Base-by-base conservation (phyloP, 805 yeast species). In the Schwanniomyces sp. region DNA sequence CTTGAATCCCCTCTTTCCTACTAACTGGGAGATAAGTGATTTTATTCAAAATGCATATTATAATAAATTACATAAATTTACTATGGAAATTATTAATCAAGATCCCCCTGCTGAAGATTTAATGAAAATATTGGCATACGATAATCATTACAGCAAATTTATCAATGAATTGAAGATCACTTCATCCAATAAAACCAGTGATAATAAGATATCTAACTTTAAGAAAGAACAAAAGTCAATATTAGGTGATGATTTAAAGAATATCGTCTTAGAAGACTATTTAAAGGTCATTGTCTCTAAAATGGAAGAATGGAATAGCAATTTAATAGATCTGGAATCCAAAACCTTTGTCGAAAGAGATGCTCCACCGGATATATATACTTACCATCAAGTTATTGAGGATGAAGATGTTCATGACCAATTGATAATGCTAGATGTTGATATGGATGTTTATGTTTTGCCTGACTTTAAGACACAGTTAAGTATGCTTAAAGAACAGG, bases 401-500 rank as follows among this genome's bases (percentile, higher is more conserved):
- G 78, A 72, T 50, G 65, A 67, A 37, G 75, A 70, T 52, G 63
- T 58, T 17, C 58, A 54, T 34, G 75, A 71, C 47, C 65, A 71
- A 38, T 43, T 65, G 5, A 50, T 70, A 7, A 56, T 53, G 43
- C 45, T 64, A 25, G 74, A 67, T 24, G 61, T 69, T 27, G 70
- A 63, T 48, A 80, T 82, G 11, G 71, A 79, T 12, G 74, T 71
- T 2, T 75, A 75, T 43, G 89, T 85, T 24, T 69, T 90, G 46
- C 89, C 89, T 46, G 94, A 90, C 46, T 86, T 90, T 45, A 85
- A 83, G 50, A 84, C 86, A 4, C 84, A 91, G 26, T 84, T 88
- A 62, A 82, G 87, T 51, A 86, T 90, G 85, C 81, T 90, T 48
- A 84, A 85, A n/a, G 96, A 90, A 60, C 96, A 91, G 63, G 85